Evolutionary conservation across 495 filamentous ascomycete genomes (phyloP), one percentile per base, ranked within the genome.

Genomic region (Parachaetomium inaequale): DNA sequence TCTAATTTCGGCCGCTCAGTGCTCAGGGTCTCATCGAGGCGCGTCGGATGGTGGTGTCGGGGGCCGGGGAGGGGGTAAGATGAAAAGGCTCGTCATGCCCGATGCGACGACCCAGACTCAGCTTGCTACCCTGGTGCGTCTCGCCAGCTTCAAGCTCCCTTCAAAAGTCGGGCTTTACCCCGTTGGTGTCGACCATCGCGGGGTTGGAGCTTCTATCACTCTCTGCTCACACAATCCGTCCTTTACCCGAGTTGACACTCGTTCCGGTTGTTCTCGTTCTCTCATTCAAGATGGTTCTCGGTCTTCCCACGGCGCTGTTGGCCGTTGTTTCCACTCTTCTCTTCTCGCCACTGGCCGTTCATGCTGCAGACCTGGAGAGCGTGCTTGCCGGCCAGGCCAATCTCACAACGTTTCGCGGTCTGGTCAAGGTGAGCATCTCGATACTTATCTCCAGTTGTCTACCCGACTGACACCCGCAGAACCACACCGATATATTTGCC

Each of bases 401-500:
- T 25, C 51, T 65, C 34, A 65, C 63, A 11, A 61, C 46, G 7
- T 65, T 65, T 23, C 21, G 31, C 32, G 63, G 34, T 5, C 45
- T 65, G 25, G 28, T 58, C 21, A 65, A 65, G 38, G 57, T 59
- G 46, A 40, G 56, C 12, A 21, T 29, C 8, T 42, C 10, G 12
- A 7, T 34, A 15, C 28, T 0, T 34, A 11, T 36, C 11, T 29
- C 28, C 36, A 25, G 25, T 4, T 32, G 7, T 15, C 2, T 17
- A 14, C 38, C 38, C 21, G 17, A 56, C 46, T 54, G 21, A 45
- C 34, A 21, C 6, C 6, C 1, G 4, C 25, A 60, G 58, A 49
- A 62, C 29, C 40, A 66, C 51, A 52, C 64, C 47, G 50, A 62
- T 15, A 56, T 66, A 29, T 66, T 66, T 32, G 31, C 29, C n/a